A percentile compares a stretch with the other conserved stretches of the same genome.
phyloP scores from a whole-genome alignment of 441 rosid genomes.

The Adansonia grandidieri region DNA sequence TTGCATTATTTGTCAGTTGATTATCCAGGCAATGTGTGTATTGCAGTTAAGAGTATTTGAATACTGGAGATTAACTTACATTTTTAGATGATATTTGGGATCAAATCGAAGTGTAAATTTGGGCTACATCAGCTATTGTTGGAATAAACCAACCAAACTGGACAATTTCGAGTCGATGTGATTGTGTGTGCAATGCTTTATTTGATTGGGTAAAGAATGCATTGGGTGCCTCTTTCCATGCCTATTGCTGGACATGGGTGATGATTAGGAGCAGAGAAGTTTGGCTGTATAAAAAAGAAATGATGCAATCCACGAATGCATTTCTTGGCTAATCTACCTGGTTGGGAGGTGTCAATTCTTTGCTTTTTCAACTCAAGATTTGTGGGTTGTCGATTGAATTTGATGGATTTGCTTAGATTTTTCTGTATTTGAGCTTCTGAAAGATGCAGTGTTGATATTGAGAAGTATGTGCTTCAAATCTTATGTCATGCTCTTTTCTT shows the following conservation, averaged over 20 bases:
- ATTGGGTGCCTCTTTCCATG: constrained; percentile 6
- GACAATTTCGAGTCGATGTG: neutral
- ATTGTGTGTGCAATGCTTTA: constrained; percentile 13
- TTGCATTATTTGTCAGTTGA: neutral
- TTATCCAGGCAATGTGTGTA: neutral
- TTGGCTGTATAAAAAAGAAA: neutral
- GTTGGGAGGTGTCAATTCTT: neutral
- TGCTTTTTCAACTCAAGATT: constrained; percentile 5
- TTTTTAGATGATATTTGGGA: constrained; percentile 15
- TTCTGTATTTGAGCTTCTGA: constrained; percentile 11
- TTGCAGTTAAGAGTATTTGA: constrained; percentile 2
- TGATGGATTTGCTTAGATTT: neutral
- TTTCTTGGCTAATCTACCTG: neutral
- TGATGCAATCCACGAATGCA: neutral
- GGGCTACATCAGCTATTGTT: neutral
- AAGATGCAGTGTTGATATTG: neutral
- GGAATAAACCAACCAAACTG: neutral
- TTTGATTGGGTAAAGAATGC: constrained; percentile 13
- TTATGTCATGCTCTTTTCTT: neutral
- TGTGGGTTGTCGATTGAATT: neutral
- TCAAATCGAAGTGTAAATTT: neutral
- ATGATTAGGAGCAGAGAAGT: neutral
- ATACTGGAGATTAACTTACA: neutral
- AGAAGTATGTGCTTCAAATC: neutral
- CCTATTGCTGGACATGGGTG: neutral